Conservation (phyloP, 192 early-diverging fungal species). For the Obelidium mucronatum region DNA sequence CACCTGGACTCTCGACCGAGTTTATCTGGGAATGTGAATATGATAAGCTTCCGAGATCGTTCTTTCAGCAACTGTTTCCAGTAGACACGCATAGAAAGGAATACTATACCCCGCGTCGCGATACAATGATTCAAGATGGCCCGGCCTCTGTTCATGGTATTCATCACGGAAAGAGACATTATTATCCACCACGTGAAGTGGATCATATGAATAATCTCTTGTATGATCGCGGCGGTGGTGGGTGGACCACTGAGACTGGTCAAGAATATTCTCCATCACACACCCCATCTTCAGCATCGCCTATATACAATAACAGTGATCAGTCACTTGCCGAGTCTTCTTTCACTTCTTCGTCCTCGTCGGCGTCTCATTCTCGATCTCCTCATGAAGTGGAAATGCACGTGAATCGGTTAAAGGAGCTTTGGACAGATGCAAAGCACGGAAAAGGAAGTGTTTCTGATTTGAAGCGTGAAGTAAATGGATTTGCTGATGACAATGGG, state of each 20-base stretch:
- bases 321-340: too few species aligned
- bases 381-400: not conserved
- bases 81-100: too few species aligned
- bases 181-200: not conserved
- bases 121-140: not conserved
- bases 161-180: not conserved
- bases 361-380: too few species aligned
- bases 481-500: not conserved
- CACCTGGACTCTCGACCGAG: constrained; percentile 20
- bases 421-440: not conserved
- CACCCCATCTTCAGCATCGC: too few species aligned
- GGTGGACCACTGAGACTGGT: not conserved
- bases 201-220: not conserved
- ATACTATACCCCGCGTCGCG: not conserved
- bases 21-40: constrained; percentile 22
- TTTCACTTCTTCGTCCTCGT: too few species aligned
- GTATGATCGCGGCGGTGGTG: too few species aligned
- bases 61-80: not conserved
- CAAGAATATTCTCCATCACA: not conserved
- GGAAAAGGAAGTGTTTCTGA: not conserved
- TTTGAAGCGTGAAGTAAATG: constrained; percentile 1
- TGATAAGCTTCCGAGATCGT: constrained; percentile 8
- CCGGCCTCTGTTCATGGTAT: not conserved
- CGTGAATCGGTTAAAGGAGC: not conserved
- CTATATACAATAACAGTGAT: too few species aligned